phyloP scores from a whole-genome alignment of 768 basidiomycete species.

The Pulveroboletus sp. region DNA sequence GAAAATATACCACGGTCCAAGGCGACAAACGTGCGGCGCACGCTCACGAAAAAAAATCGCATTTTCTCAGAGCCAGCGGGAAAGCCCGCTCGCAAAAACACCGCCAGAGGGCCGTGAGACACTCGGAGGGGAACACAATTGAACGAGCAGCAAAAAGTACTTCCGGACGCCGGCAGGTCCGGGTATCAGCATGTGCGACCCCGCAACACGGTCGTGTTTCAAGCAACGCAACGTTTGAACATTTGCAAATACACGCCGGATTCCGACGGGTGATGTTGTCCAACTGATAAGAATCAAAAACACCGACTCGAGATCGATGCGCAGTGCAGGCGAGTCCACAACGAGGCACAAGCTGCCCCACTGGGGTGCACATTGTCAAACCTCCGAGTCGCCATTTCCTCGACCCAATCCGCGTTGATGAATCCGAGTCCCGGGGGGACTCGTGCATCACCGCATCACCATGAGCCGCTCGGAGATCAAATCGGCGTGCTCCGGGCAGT shows the following conservation, averaged over 20 bases:
- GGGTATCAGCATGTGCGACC: no score
- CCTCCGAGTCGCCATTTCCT: no score
- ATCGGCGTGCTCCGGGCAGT: background rate
- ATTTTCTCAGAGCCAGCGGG: background rate
- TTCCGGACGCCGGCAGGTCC: background rate
- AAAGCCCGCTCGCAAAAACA: background rate
- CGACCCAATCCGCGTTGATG: background rate
- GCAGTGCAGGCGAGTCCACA: no score
- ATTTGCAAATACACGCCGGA: background rate
- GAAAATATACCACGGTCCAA: background rate
- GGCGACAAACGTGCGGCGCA: background rate
- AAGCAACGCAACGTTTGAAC: background rate
- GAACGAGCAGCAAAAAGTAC: no score
- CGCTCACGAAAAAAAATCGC: background rate
- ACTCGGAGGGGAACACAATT: background rate
- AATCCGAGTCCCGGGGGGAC: background rate
- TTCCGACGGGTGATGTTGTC: background rate
- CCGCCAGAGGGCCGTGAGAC: background rate
- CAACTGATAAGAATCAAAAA: background rate
- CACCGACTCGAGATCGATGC: no score
- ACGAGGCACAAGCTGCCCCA: no score
- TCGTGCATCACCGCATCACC: background rate
- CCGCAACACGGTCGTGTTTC: no score
- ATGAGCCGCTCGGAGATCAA: constrained; percentile 4
- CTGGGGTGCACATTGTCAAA: no score